A percentile compares a stretch with the other conserved stretches of the same genome.
phyloP scores from a whole-genome alignment of 768 basidiomycete genomes.

The Hirschioporus abietinus region DNA sequence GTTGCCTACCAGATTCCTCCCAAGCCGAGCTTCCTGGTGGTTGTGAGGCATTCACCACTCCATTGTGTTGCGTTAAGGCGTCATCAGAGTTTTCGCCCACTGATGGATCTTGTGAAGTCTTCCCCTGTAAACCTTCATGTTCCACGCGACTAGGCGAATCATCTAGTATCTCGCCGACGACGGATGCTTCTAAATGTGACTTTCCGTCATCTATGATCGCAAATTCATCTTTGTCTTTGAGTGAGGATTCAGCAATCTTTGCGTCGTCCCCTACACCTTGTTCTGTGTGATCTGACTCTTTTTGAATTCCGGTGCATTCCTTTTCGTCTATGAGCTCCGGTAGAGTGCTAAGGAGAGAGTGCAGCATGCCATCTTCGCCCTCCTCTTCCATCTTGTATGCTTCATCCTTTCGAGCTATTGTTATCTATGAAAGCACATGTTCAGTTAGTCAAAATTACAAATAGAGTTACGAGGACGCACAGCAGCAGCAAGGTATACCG shows the following conservation, averaged over 20 bases:
- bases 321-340: conserved; percentile 49
- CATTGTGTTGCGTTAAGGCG: not conserved
- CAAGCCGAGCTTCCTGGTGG: not conserved
- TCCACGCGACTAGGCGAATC: too few relatives aligned
- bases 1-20: not conserved
- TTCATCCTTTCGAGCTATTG: conserved; percentile 67
- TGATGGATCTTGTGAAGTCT: not conserved
- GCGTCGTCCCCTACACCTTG: conserved; percentile 9
- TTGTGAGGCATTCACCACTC: not conserved
- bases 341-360: conserved; percentile 63
- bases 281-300: conserved; percentile 8
- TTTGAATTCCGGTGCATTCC: not conserved
- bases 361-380: conserved; percentile 79
- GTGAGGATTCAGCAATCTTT: not conserved
- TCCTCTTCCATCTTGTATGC: conserved; percentile 55
- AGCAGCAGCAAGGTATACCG: conserved; percentile 79
- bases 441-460: conserved; percentile 2
- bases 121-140: not conserved
- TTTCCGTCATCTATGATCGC: conserved; percentile 1
- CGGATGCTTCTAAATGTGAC: not conserved
- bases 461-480: conserved; percentile 40
- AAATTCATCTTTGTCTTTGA: not conserved
- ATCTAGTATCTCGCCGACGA: not conserved
- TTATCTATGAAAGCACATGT: conserved; percentile 42
- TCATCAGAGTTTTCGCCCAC: not conserved